Conservation (phyloP, 192 early-diverging fungal species). For the Linnemannia hyalina region DNA sequence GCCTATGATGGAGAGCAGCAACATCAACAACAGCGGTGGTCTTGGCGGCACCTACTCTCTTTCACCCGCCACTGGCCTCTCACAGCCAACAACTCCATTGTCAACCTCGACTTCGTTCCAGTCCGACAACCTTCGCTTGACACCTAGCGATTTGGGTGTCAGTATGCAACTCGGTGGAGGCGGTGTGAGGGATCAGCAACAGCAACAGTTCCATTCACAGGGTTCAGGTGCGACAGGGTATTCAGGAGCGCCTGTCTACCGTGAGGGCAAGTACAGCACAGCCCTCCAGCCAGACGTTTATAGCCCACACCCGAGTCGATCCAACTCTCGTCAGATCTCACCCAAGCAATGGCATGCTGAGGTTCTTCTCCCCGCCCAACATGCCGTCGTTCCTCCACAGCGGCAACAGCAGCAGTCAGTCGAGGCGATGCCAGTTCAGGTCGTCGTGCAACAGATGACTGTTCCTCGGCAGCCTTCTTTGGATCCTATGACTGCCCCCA, state of each 20-base stretch:
- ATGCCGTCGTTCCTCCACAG: background rate
- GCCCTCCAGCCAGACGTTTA: background rate
- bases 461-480: background rate
- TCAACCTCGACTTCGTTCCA: background rate
- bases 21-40: background rate
- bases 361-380: background rate
- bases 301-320: constrained; percentile 8
- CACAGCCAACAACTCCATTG: background rate
- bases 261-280: background rate
- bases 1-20: background rate
- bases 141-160: background rate
- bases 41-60: background rate
- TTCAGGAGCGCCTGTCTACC: background rate
- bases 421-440: background rate
- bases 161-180: background rate
- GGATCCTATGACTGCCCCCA: no score
- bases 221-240: background rate
- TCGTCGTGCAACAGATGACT: background rate
- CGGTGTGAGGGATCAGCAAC: background rate
- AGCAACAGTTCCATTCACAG: background rate
- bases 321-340: constrained; percentile 10
- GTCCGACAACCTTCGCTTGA: background rate
- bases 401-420: background rate
- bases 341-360: constrained; percentile 9
- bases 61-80: background rate